Conservation (phyloP, 352 stramenopile species). For the Bremia lactucae region DNA sequence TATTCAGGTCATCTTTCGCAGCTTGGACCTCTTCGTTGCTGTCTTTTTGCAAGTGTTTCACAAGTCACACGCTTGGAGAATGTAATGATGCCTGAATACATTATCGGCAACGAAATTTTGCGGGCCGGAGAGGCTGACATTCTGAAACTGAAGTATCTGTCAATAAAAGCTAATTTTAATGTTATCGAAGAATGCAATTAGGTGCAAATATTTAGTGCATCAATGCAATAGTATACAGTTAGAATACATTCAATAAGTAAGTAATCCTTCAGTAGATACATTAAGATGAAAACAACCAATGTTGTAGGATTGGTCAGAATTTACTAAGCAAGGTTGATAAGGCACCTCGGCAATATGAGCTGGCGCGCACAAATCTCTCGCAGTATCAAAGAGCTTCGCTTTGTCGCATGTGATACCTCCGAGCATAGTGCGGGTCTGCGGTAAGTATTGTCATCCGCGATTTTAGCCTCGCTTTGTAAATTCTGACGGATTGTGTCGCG, state of each 20-base stretch:
- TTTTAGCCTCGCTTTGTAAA: background rate
- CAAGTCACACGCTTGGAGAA: constrained; percentile 44
- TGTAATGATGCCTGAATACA: constrained; percentile 45
- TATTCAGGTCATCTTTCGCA: constrained; percentile 16
- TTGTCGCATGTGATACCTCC: constrained; percentile 76
- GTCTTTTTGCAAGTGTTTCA: constrained; percentile 53
- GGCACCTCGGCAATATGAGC: constrained; percentile 40
- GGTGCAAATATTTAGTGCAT: too few relatives aligned
- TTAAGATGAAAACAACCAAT: background rate
- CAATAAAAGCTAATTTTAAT: too few relatives aligned
- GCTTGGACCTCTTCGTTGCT: constrained; percentile 36
- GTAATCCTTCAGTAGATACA: constrained; percentile 31
- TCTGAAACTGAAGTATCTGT: constrained; percentile 73
- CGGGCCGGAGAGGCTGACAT: constrained; percentile 43
- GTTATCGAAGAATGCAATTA: too few relatives aligned
- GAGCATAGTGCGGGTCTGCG: constrained; percentile 73
- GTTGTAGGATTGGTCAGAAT: background rate
- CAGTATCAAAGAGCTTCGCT: constrained; percentile 74
- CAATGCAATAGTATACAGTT: too few relatives aligned
- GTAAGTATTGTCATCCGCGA: constrained; percentile 22
- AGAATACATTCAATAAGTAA: too few relatives aligned
- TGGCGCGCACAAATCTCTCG: constrained; percentile 85
- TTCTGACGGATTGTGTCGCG: background rate
- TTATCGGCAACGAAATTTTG: constrained; percentile 44
- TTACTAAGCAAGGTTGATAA: too few relatives aligned